Evolutionary conservation across 2,329 filamentous ascomycete genomes (phyloP).

Genomic region (Ilyonectria sp.): DNA sequence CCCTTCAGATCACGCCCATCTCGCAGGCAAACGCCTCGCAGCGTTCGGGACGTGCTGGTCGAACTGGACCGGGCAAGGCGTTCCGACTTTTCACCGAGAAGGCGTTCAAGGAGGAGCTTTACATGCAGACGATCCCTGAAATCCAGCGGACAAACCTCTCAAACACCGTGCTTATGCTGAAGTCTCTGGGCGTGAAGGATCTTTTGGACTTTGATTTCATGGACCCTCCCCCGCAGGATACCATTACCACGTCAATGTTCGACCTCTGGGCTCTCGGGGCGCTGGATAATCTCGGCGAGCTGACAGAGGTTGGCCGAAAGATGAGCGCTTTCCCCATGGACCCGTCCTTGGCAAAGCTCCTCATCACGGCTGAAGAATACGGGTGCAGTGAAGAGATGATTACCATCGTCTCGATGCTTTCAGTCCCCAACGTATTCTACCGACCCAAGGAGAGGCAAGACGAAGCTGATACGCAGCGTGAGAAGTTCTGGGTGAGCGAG

Average conservation of each 20-base stretch:
- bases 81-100: conserved; percentile 95
- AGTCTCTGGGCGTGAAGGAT: conserved; percentile 94
- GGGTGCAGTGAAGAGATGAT: conserved; percentile 98
- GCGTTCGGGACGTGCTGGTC: conserved; percentile 91
- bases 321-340: conserved; percentile 99
- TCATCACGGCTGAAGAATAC: conserved; percentile 92
- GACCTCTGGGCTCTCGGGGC: conserved; percentile 97
- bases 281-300: conserved; percentile 91
- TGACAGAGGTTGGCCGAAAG: conserved; percentile 87
- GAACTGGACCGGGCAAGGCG: conserved; percentile 95
- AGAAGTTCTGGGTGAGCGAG: conserved; percentile 99
- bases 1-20: conserved; percentile 96
- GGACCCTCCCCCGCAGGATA: conserved; percentile 98
- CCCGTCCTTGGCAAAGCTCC: conserved; percentile 91
- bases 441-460: conserved; percentile 96
- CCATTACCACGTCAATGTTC: conserved; percentile 96
- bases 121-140: conserved; percentile 96
- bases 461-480: conserved; percentile 93
- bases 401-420: conserved; percentile 98
- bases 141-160: conserved; percentile 97
- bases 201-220: conserved; percentile 98
- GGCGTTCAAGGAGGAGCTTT: conserved; percentile 95
- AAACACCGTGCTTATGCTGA: conserved; percentile 94
- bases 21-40: conserved; percentile 97
- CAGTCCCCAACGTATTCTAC: conserved; percentile 96